phyloP scores from a whole-genome alignment of 306 rosid species.

The Neltuma alba region DNA sequence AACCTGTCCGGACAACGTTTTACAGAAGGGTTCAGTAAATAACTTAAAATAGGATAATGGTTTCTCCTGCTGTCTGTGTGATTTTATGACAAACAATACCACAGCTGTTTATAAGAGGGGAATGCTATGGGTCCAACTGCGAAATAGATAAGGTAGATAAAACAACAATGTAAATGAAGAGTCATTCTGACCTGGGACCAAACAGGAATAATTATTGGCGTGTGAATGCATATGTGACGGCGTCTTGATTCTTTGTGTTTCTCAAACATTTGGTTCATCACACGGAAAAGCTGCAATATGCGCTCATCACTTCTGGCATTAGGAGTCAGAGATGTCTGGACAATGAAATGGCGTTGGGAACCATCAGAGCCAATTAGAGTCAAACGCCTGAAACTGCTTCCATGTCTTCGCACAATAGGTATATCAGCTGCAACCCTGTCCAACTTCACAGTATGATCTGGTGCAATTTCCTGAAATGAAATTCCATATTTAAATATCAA shows the following conservation, averaged over 20 bases:
- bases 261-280: conserved; percentile 99
- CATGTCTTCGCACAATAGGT: conserved; percentile 98
- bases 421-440: conserved; percentile 98
- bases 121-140: not conserved
- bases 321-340: conserved; percentile 97
- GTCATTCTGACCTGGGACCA: conserved; percentile 88
- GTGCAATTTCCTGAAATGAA: conserved; percentile 82
- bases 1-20: conserved; percentile 60
- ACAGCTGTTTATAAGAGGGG: not conserved
- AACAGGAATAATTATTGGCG: conserved; percentile 98
- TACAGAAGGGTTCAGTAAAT: conserved; percentile 30
- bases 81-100: conserved; percentile 9
- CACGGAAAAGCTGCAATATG: conserved; percentile 96
- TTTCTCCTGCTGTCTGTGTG: not conserved
- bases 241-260: conserved; percentile 99
- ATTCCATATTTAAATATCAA: conserved; percentile 30
- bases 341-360: conserved; percentile 98
- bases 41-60: not conserved
- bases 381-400: conserved; percentile 98
- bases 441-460: conserved; percentile 93
- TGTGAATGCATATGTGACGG: conserved; percentile 93
- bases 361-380: conserved; percentile 99
- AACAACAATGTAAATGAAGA: conserved; percentile 26
- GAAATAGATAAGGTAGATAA: conserved; percentile 2
- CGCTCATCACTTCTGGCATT: conserved; percentile 99